Evolutionary conservation across 306 rosid species (phyloP), one percentile per base, ranked within the genome.

Genomic region (Prunus dulcis): DNA sequence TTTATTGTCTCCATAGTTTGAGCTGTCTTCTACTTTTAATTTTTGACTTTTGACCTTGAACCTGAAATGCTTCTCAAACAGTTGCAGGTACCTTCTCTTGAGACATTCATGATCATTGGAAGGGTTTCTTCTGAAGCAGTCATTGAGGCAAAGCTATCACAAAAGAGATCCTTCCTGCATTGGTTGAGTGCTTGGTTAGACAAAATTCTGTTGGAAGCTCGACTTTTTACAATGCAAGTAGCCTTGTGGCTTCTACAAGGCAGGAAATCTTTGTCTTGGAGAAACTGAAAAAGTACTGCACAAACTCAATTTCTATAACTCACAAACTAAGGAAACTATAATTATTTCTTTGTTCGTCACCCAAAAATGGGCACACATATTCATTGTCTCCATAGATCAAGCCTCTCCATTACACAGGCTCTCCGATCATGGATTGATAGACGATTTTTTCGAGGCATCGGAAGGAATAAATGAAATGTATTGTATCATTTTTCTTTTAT

Each of bases 61-160:
- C 56, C 51, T 73, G 23, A 57, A 78, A 76, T 71, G 76, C 57
- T 68, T 74, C 64, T 72, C 67, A 51, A 73, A 81, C 97, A 95
- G 97, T 69, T 87, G 82, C 97, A 89, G 84, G 97, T 89, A 79
- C 93, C 99, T 58, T 92, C 96, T 66, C 81, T 92, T 15, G 97
- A 88, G 81, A 88, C 97, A 73, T 95, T 88, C 91, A 80, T 79
- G 55, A 87, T 95, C 80, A 81, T 95, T 46, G 99, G 99, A 70
- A 90, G 83, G 85, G 88, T 95, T 73, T 95, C 97, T 25, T 95
- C 97, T 2, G 90, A 90, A 85, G 97, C 99, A 43, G 79, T 95
- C 55, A 88, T 92, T 7, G 93, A 90, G 80, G 93, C 91, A 1
- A 95, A 86, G 77, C 74, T 82, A 78, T 82, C 72, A 10, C 89